A percentile compares a stretch with the other conserved stretches of the same genome.
These are phyloP conservation scores for Colletotrichum tofieldiae DNA, from an alignment of 2,329 filamentous ascomycete species.

Conservation along the genomic window DNA sequence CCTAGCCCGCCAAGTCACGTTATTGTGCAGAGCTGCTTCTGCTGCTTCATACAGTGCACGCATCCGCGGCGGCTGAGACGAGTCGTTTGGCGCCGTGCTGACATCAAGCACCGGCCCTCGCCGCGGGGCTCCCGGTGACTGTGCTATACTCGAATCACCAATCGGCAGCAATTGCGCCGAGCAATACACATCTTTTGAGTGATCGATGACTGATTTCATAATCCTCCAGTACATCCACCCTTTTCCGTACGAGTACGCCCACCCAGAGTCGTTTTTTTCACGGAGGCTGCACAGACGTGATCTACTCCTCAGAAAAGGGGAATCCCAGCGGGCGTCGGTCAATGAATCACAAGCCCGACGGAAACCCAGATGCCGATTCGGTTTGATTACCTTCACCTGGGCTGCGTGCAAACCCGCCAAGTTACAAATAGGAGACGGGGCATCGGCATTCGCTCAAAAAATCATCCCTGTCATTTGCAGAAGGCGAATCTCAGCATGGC, in stretches of 20 bases:
- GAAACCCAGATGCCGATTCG: background rate
- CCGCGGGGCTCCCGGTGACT: too few relatives aligned
- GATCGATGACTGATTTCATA: background rate
- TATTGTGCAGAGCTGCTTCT: background rate
- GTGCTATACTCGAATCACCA: too few relatives aligned
- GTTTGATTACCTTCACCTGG: background rate
- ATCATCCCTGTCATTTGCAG: background rate
- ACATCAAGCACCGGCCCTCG: too few relatives aligned
- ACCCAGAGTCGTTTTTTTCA: background rate
- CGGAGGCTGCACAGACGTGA: background rate
- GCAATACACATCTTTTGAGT: background rate
- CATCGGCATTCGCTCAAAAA: background rate
- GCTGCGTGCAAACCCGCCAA: background rate
- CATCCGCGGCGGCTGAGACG: background rate
- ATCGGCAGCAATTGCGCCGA: background rate
- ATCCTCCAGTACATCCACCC: background rate
- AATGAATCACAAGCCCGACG: background rate
- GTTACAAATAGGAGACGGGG: background rate
- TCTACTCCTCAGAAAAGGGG: background rate
- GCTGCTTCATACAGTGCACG: background rate
- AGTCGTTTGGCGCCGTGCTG: background rate
- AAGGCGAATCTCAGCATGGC: background rate
- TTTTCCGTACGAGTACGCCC: background rate
- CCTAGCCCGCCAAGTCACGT: background rate
- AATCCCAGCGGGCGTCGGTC: background rate